Evolutionary conservation across 2,329 filamentous ascomycete genomes (phyloP), one percentile per base, ranked within the genome.

Genomic region (Diaporthe amygdali): DNA sequence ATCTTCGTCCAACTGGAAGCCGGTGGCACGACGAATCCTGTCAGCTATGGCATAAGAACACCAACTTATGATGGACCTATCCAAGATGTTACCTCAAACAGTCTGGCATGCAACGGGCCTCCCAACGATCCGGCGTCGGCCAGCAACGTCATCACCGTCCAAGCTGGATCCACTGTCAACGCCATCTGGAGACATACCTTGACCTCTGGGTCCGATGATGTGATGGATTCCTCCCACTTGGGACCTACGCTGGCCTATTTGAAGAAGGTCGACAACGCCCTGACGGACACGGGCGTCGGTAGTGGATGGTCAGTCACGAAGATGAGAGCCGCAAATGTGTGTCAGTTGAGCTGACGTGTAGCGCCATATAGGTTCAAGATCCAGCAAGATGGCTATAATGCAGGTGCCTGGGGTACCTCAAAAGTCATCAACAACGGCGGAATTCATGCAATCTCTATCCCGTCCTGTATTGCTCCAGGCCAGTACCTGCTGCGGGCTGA

Each of bases 151-250:
- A 87, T 90, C 79, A 82, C 84, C 44, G 86, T 88, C 51, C 81
- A 78, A 52, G 86, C 86, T 14, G 87, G 86, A 10, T 80, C 82
- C 52, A 86, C 82, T 15, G 83, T 90, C 32, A 83, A 84, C 39
- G 85, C 87, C 14, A 82, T 88, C 74, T 91, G 88, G 88, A 82
- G 89, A 71, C 87, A 90, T 79, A 90, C 86, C 5, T 79, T 90
- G 41, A 80, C 78, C 6, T 82, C 83, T 8, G 86, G 86, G 41
- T 74, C 82, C 1, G 77, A 80, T 47, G 87, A 90, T 73, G 84
- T 89, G 30, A 88, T 90, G 79, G 88, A 90, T 71, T 77, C 84
- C 2, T 84, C 83, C 39, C 88, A 91, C 78, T 81, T 87, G 71
- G 87, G 87, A 1, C 87, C 87, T 25, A 85, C 86, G 5, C 80